Evolutionary conservation across 106 monocot genomes (phyloP), one percentile per base, ranked within the genome.

Genomic region (Acorus calamus): DNA sequence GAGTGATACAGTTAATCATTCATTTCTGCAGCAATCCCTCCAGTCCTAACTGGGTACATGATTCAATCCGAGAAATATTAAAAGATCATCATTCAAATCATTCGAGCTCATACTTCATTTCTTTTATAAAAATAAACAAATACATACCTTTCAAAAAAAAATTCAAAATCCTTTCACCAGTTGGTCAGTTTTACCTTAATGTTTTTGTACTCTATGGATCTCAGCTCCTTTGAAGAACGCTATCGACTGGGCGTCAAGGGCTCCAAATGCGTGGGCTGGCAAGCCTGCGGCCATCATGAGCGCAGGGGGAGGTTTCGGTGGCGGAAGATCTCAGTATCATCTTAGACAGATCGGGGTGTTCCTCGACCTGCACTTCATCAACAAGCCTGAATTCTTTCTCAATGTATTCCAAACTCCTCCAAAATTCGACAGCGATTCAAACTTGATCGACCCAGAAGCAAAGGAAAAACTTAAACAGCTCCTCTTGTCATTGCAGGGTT

Each of bases 171-270:
- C 28, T 28, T 28, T 1, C 28, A 28, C 28, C 1, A 28, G 28
- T 28, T 1, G 1, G 28, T 28, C 28, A 28, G 28, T 28, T 28
- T 1, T 28, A 28, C 28, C 28, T 28, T 28, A 28, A 28, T 28
- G 1, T 28, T 28, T 28, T 28, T 28, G 28, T 28, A 1, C 28
- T 28, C 28, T 28, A 28, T 43, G 43, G 52, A 14, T 52, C 46
- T 58, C 72, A 83, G 83, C 59, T 6, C 78, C 83, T 4, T 41
- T 83, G 60, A 83, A 83, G 69, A 83, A 83, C 51, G 78, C 83
- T 14, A 72, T 83, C n/a, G 83, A 83, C 2, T 83, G 83, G 83
- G 83, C 72, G 7, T 83, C 83, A 3, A 63, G 78, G 47, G 64
- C 78, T 3, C 78, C 83, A 9, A 83, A 83, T 57, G 65, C 69